Percentiles rank a stretch among this genome's conserved stretches.
These are phyloP conservation scores for Hyaloperonospora brassicae DNA, from an alignment of 352 stramenopile species.

Conservation along the genomic window DNA sequence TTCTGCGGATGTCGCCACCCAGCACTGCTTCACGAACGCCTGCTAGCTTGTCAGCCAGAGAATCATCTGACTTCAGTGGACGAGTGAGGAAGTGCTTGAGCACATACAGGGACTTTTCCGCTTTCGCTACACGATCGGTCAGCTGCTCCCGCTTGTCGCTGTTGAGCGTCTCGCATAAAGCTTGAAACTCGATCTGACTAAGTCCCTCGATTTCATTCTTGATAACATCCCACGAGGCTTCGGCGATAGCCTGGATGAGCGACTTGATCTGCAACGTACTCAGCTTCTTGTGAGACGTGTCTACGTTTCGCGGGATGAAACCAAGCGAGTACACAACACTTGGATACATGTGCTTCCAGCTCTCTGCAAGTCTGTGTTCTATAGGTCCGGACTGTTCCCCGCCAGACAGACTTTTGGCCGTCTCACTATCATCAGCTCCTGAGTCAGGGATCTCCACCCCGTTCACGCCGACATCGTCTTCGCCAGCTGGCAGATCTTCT, in stretches of 20 bases:
- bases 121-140: slow-evolving; percentile 20
- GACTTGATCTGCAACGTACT: slow-evolving; percentile 82
- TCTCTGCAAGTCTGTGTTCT: slow-evolving; percentile 9
- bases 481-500: slow-evolving; percentile 3
- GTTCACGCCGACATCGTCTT: slow-evolving; percentile 1
- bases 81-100: slow-evolving; percentile 62
- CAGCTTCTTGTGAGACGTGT: slow-evolving; percentile 46
- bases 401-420: slow-evolving; percentile 5
- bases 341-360: slow-evolving; percentile 66
- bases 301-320: slow-evolving; percentile 43
- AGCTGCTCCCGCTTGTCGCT: slow-evolving; percentile 29
- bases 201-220: slow-evolving; percentile 31
- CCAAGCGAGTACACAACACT: slow-evolving; percentile 60
- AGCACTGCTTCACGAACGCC: slow-evolving; percentile 43
- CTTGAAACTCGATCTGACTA: slow-evolving; percentile 69
- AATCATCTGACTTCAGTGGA: slow-evolving; percentile 43
- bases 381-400: slow-evolving; percentile 9
- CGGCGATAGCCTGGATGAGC: slow-evolving; percentile 69
- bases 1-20: slow-evolving; percentile 50
- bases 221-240: slow-evolving; percentile 60
- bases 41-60: slow-evolving; percentile 36
- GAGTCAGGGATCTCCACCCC: slow-evolving; percentile 3
- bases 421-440: slow-evolving; percentile 3
- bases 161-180: slow-evolving; percentile 53
- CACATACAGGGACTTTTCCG: slow-evolving; percentile 52